These are phyloP conservation scores for Capronia coronata DNA, from an alignment of 2,329 filamentous ascomycete species.

Conservation along the genomic window DNA sequence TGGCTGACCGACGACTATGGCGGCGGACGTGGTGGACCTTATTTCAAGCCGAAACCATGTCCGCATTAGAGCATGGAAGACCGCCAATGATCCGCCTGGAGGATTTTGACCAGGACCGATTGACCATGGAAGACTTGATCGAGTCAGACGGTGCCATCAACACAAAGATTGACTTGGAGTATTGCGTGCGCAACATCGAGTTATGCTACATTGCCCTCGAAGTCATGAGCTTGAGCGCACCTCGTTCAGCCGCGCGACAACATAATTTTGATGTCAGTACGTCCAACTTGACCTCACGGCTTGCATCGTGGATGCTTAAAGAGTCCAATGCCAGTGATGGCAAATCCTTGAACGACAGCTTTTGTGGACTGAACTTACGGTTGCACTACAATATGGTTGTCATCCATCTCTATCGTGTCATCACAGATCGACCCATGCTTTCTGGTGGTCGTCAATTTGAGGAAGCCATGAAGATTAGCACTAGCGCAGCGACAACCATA, in stretches of 20 bases:
- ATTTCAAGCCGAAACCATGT: slow-evolving; percentile 41
- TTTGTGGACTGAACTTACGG: slow-evolving; percentile 8
- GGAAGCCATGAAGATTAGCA: background rate
- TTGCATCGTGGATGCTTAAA: slow-evolving; percentile 6
- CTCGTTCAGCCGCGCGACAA: slow-evolving; percentile 1
- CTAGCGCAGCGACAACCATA: slow-evolving; percentile 1
- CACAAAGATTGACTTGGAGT: slow-evolving; percentile 37
- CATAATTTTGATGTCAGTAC: background rate
- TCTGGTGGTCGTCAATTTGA: too few species aligned
- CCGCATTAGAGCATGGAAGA: slow-evolving; percentile 45
- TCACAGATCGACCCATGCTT: too few species aligned
- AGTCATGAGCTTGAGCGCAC: slow-evolving; percentile 7
- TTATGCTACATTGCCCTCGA: slow-evolving; percentile 46
- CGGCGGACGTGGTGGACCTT: slow-evolving; percentile 41
- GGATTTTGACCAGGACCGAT: slow-evolving; percentile 34
- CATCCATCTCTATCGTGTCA: slow-evolving; percentile 6
- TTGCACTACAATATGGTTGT: slow-evolving; percentile 15
- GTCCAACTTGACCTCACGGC: background rate
- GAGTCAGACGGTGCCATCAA: slow-evolving; percentile 40
- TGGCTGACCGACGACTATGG: slow-evolving; percentile 40
- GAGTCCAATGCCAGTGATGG: background rate
- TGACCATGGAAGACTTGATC: slow-evolving; percentile 42
- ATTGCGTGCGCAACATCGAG: slow-evolving; percentile 45
- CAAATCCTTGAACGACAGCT: background rate
- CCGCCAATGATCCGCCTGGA: slow-evolving; percentile 45